Evolutionary conservation across 2,329 filamentous ascomycete species (phyloP).

Genomic region (Ophidiomyces ophidiicola): DNA sequence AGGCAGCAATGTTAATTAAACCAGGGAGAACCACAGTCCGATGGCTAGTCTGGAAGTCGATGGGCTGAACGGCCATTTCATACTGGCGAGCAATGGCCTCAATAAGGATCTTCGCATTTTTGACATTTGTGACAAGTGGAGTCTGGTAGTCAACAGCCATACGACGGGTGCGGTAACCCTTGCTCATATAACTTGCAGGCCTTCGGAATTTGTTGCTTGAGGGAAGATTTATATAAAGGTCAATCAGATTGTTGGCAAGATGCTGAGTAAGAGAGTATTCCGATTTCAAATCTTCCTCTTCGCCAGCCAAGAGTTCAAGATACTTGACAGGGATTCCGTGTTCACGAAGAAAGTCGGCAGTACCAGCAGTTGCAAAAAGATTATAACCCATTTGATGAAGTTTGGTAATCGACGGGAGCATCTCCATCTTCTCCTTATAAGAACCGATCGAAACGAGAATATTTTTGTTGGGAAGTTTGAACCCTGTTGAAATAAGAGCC

Average conservation of each 20-base stretch:
- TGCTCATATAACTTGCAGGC: constrained; percentile 96
- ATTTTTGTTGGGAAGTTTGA: constrained; percentile 91
- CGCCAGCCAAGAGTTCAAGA: constrained; percentile 69
- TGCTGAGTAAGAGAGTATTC: constrained; percentile 97
- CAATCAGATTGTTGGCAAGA: constrained; percentile 93
- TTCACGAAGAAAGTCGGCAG: constrained; percentile 89
- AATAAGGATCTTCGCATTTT: constrained; percentile 94
- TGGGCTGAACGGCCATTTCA: constrained; percentile 65
- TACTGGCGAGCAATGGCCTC: constrained; percentile 88
- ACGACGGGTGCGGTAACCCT: constrained; percentile 87
- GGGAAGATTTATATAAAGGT: constrained; percentile 98
- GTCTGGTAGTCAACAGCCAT: constrained; percentile 99
- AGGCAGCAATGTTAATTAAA: constrained; percentile 66
- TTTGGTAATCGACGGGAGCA: constrained; percentile 84
- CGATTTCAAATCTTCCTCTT: constrained; percentile 74
- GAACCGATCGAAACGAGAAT: constrained; percentile 90
- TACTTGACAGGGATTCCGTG: constrained; percentile 87
- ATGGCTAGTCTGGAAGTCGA: constrained; percentile 88
- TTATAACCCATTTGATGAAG: constrained; percentile 87
- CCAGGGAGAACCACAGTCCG: constrained; percentile 61
- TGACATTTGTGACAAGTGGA: constrained; percentile 94
- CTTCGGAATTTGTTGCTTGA: constrained; percentile 95
- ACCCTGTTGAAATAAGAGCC: constrained; percentile 86
- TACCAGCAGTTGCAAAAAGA: constrained; percentile 90
- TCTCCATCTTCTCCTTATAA: constrained; percentile 95